phyloP scores from a whole-genome alignment of 345 rosid genomes.

The Capsella bursapastoris region DNA sequence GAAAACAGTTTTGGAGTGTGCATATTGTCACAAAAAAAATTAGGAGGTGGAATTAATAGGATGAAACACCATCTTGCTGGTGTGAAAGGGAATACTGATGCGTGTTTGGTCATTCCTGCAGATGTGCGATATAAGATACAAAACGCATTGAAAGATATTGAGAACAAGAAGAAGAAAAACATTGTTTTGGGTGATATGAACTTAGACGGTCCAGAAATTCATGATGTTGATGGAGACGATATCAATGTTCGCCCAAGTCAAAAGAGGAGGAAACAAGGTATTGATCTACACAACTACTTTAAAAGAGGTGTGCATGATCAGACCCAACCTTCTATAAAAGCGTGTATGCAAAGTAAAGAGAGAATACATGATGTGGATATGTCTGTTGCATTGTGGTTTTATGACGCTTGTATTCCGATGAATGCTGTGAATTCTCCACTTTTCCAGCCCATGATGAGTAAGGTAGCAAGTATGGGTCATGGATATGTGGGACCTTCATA shows the following conservation, averaged over 20 bases:
- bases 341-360: conserved; percentile 15
- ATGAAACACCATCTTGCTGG: no score
- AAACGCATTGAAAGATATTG: no score
- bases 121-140: no score
- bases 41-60: no score
- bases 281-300: neutral
- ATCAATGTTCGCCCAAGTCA: neutral
- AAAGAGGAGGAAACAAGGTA: neutral
- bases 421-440: conserved; percentile 7
- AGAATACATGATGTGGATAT: conserved; percentile 7
- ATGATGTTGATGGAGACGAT: conserved; percentile 4
- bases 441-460: conserved; percentile 7
- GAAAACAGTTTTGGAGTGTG: no score
- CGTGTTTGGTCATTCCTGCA: no score
- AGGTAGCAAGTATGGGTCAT: conserved; percentile 14
- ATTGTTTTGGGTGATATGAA: neutral
- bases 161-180: no score
- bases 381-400: conserved; percentile 7
- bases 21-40: no score
- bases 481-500: neutral
- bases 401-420: conserved; percentile 7
- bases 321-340: neutral
- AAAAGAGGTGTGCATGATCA: conserved; percentile 1
- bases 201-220: neutral
- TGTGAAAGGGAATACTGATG: no score